Evolutionary conservation across 2,329 filamentous ascomycete species (phyloP).

Genomic region (Ascosphaera pollenicola): DNA sequence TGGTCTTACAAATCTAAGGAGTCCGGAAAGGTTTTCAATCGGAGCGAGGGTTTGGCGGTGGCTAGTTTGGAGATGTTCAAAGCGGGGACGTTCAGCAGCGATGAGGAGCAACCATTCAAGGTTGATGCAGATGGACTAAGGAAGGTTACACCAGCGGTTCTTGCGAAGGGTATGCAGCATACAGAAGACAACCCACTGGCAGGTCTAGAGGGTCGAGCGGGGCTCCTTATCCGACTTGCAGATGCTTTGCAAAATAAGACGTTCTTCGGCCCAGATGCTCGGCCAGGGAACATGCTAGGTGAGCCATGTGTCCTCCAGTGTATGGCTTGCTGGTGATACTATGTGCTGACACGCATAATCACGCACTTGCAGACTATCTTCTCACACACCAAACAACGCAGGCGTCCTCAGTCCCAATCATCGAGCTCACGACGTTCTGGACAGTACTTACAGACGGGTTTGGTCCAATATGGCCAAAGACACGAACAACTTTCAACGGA

Average conservation of each 20-base stretch:
- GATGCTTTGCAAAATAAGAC: conserved; percentile 59
- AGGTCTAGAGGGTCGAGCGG: conserved; percentile 65
- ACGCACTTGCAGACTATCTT: conserved; percentile 49
- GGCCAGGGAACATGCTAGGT: conserved; percentile 92
- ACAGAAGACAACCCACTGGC: conserved; percentile 58
- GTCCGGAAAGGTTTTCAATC: conserved; percentile 57
- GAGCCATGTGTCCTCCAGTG: conserved; percentile 12
- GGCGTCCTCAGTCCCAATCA: conserved; percentile 68
- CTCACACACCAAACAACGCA: conserved; percentile 77
- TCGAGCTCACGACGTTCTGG: conserved; percentile 77
- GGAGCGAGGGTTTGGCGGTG: conserved; percentile 73
- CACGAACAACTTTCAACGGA: conserved; percentile 70
- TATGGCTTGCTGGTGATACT: neutral
- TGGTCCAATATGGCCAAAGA: conserved; percentile 67
- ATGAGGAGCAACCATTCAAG: conserved; percentile 59
- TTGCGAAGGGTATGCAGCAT: conserved; percentile 72
- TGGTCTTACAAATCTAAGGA: conserved; percentile 91
- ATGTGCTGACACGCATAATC: neutral
- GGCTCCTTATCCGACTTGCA: conserved; percentile 52
- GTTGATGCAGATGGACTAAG: conserved; percentile 69
- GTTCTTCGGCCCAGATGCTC: conserved; percentile 61
- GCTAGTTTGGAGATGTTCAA: conserved; percentile 84
- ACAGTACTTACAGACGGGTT: conserved; percentile 73
- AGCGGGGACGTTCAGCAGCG: conserved; percentile 66
- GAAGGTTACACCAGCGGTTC: conserved; percentile 46